phyloP scores from a whole-genome alignment of 2,329 filamentous ascomycete species.

The Bipolaris gigantea region DNA sequence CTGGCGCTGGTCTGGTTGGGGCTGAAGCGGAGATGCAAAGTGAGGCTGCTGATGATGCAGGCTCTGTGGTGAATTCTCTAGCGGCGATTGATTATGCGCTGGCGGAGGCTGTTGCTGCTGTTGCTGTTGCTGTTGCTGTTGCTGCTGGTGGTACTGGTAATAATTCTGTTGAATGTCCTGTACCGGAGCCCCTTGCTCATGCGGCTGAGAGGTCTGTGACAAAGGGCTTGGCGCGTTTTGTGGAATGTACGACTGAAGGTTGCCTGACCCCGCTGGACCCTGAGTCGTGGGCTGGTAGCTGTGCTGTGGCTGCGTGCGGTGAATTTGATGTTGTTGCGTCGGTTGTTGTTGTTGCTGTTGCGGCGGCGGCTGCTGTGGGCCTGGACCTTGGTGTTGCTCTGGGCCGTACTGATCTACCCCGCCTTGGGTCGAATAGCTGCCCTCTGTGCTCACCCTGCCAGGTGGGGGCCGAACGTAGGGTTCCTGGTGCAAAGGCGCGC shows the following conservation, averaged over 20 bases:
- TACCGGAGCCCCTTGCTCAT: conserved; percentile 29
- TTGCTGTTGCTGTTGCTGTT: conserved; percentile 23
- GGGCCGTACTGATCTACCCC: conserved; percentile 47
- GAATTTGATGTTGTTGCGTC: conserved; percentile 31
- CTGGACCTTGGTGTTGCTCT: conserved; percentile 37
- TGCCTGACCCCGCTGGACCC: conserved; percentile 25
- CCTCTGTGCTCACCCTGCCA: conserved; percentile 45
- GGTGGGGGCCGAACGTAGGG: conserved; percentile 43
- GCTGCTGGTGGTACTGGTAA: conserved; percentile 16
- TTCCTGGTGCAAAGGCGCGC: conserved; percentile 35
- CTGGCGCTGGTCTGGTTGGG: conserved; percentile 31
- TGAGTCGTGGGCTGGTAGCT: conserved; percentile 35
- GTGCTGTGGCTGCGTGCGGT: conserved; percentile 32
- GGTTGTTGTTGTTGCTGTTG: not conserved
- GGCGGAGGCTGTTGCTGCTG: conserved; percentile 27
- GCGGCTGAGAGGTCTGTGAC: conserved; percentile 34
- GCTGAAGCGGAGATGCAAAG: conserved; percentile 15
- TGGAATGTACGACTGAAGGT: conserved; percentile 41
- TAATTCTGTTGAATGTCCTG: conserved; percentile 33
- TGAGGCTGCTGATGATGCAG: conserved; percentile 33
- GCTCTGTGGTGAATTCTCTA: conserved; percentile 31
- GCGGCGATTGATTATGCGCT: conserved; percentile 29
- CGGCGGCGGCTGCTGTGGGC: conserved; percentile 20
- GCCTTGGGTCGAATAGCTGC: conserved; percentile 43
- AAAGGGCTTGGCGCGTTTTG: conserved; percentile 37